A percentile compares a stretch with the other conserved stretches of the same genome.
Conservation (phyloP, 169 alveolate species). For the Plasmodium vivax region DNA sequence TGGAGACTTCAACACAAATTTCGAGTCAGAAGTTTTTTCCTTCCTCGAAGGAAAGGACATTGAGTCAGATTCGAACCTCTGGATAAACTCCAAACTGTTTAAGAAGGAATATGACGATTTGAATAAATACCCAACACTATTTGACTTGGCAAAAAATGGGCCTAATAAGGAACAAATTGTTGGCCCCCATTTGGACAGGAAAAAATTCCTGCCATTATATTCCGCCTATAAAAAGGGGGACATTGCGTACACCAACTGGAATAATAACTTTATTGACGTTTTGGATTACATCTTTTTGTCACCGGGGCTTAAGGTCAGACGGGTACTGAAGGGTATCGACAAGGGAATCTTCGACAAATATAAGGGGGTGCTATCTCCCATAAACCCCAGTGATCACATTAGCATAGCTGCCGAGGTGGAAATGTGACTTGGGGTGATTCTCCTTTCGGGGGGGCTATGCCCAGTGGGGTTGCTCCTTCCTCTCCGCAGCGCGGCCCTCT, state of each 20-base stretch:
- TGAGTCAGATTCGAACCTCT: conserved; percentile 18
- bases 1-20: conserved; percentile 67
- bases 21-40: conserved; percentile 68
- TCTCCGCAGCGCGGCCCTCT: neutral
- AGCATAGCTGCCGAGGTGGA: conserved; percentile 72
- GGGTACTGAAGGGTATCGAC: conserved; percentile 45
- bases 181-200: conserved; percentile 64
- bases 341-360: conserved; percentile 11
- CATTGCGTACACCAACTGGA: conserved; percentile 65
- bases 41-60: conserved; percentile 60
- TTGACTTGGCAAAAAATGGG: conserved; percentile 15
- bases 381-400: conserved; percentile 65
- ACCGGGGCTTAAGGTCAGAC: conserved; percentile 48
- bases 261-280: conserved; percentile 70
- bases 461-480: neutral
- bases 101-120: conserved; percentile 72
- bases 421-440: neutral
- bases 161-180: conserved; percentile 3
- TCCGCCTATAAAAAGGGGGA: conserved; percentile 67
- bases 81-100: conserved; percentile 55
- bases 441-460: neutral
- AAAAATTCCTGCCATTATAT: conserved; percentile 40
- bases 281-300: conserved; percentile 69
- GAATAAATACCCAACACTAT: conserved; percentile 56
- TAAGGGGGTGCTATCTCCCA: conserved; percentile 49